Base-by-base conservation (phyloP, 2,329 filamentous ascomycete species). In the Fusarium begoniae region DNA sequence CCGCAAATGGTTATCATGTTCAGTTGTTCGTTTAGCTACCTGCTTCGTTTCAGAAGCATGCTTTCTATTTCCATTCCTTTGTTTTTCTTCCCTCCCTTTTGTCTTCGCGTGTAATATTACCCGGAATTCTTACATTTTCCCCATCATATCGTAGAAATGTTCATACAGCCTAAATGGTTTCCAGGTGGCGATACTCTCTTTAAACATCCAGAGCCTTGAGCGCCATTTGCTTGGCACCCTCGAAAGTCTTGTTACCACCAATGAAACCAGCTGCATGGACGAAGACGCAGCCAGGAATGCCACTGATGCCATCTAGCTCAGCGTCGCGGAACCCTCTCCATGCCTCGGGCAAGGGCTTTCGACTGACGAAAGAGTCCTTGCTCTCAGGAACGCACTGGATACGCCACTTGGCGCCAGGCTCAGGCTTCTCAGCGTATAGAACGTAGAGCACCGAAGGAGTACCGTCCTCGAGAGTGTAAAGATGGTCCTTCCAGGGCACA, bases 241-340 rank as follows among this genome's bases (percentile, higher is more conserved):
- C 94, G 79, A 93, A 96, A 0, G 93, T 97, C 87, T 93, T 92
- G 84, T 98, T 97, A 6, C 96, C 96, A 24, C 96, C 96, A 80
- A 98, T 98, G 84, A 99, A 99, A 35, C 96, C 96, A 60, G 93
- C 92, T 8, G 95, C 95, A 81, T 99, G 96, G 37, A 98, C 93
- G 81, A 99, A 99, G 35, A 99, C 92, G 72, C 94, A 92, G 12
- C 95, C 94, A 10, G 86, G 85, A 35, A 94, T 86, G 41, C 91
- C 91, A 30, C 89, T 85, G 22, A 95, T 87, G 76, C 89, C 88
- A 82, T 96, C 94, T 60, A 99, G 87, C 82, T 95, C 91, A 77
- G 93, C 91, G 80, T 98, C 96, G 45, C 96, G 89, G 74, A 97
- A 91, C 13, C 96, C 96, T 79, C 96, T 91, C 96, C 96, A 99